Evolutionary conservation across 495 filamentous ascomycete species (phyloP).

Genomic region (Trichoderma gamsii): DNA sequence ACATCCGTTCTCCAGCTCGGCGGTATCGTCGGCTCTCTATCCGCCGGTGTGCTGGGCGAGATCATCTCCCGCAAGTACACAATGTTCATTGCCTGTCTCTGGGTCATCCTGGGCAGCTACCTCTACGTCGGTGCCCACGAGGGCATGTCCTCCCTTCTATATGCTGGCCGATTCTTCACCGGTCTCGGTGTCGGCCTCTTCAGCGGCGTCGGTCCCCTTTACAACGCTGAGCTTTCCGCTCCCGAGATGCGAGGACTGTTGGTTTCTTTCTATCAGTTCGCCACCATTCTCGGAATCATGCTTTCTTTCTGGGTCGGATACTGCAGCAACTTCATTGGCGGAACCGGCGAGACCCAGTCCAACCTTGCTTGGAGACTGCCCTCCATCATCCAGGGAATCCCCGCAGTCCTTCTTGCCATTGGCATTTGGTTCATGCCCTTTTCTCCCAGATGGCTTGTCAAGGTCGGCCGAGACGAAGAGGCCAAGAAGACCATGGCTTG

Average conservation of each 20-base stretch:
- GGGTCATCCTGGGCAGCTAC: slow-evolving; percentile 23
- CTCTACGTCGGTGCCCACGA: slow-evolving; percentile 21
- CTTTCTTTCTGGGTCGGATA: slow-evolving; percentile 27
- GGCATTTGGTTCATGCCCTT: slow-evolving; percentile 61
- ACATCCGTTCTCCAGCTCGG: slow-evolving; percentile 28
- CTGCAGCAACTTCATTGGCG: slow-evolving; percentile 19
- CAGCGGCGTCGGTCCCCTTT: slow-evolving; percentile 23
- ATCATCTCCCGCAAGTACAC: slow-evolving; percentile 24
- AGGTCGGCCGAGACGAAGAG: slow-evolving; percentile 56
- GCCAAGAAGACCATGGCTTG: slow-evolving; percentile 28
- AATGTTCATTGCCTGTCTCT: slow-evolving; percentile 21
- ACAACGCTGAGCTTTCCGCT: slow-evolving; percentile 26
- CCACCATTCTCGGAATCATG: slow-evolving; percentile 26
- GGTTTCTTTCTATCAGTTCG: slow-evolving; percentile 25
- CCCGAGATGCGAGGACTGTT: slow-evolving; percentile 24
- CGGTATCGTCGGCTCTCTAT: slow-evolving; percentile 21
- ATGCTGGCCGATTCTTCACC: slow-evolving; percentile 24
- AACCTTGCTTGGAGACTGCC: slow-evolving; percentile 43
- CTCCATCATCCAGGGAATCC: slow-evolving; percentile 40
- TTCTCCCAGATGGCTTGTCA: slow-evolving; percentile 59
- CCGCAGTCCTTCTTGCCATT: slow-evolving; percentile 35
- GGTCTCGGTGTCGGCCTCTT: slow-evolving; percentile 24
- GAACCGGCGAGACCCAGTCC: slow-evolving; percentile 37
- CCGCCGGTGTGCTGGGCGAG: slow-evolving; percentile 22
- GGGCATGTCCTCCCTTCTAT: slow-evolving; percentile 18